These are phyloP conservation scores for Ophiocordyceps robertsii DNA, from an alignment of 2,329 filamentous ascomycete genomes.

Conservation along the genomic window DNA sequence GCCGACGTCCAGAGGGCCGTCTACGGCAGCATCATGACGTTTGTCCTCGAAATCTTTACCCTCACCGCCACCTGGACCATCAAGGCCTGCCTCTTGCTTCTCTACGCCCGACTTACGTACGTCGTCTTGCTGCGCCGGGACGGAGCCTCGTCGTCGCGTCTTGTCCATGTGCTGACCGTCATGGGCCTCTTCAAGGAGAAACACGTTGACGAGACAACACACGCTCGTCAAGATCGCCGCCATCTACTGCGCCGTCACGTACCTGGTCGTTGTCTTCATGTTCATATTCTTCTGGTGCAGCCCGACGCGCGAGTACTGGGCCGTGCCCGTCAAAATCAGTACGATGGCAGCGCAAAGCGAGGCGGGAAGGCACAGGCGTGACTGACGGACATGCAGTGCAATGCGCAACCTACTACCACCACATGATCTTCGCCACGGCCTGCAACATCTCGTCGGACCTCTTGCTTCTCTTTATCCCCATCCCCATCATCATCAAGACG, in stretches of 20 bases:
- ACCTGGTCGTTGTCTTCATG: slow-evolving; percentile 33
- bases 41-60: slow-evolving; percentile 39
- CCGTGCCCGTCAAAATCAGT: slow-evolving; percentile 26
- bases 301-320: slow-evolving; percentile 38
- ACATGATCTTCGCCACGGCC: slow-evolving; percentile 30
- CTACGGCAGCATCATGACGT: slow-evolving; percentile 39
- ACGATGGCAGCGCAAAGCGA: background rate
- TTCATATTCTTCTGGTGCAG: slow-evolving; percentile 41
- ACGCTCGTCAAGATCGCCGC: slow-evolving; percentile 26
- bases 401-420: slow-evolving; percentile 31
- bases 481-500: slow-evolving; percentile 28
- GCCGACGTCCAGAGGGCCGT: slow-evolving; percentile 26
- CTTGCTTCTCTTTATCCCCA: slow-evolving; percentile 28
- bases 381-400: slow-evolving; percentile 13
- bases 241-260: slow-evolving; percentile 28
- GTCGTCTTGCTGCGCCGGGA: slow-evolving; percentile 4
- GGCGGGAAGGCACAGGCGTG: background rate
- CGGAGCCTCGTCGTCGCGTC: background rate
- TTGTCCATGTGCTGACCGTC: background rate
- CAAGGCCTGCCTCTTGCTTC: slow-evolving; percentile 36
- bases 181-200: slow-evolving; percentile 9
- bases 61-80: slow-evolving; percentile 36
- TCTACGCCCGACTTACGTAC: slow-evolving; percentile 39
- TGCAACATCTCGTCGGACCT: slow-evolving; percentile 35
- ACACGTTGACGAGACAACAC: slow-evolving; percentile 16